phyloP scores from a whole-genome alignment of 1,284 basidiomycete genomes.

The Heterobasidion irregulare region DNA sequence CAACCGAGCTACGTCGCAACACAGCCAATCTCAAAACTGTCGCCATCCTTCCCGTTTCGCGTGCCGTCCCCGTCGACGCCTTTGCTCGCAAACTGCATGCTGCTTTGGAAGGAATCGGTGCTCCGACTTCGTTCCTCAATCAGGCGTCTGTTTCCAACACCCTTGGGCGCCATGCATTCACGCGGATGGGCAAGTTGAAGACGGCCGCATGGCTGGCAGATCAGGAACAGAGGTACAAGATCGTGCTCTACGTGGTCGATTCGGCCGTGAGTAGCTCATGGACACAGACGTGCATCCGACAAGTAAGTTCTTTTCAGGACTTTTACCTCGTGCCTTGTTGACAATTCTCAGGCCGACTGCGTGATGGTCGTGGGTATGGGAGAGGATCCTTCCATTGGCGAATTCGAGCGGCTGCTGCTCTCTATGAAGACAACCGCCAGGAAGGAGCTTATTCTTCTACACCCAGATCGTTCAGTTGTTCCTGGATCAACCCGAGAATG shows the following conservation, averaged over 20 bases:
- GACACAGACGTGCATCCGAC: slow-evolving; percentile 96
- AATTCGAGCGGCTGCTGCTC: slow-evolving; percentile 87
- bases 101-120: slow-evolving; percentile 83
- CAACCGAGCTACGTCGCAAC: slow-evolving; percentile 58
- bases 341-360: slow-evolving; percentile 71
- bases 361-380: slow-evolving; percentile 95
- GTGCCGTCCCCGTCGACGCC: slow-evolving; percentile 78
- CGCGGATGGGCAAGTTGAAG: slow-evolving; percentile 91
- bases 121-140: slow-evolving; percentile 83
- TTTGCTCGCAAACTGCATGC: slow-evolving; percentile 86
- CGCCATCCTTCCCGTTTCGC: slow-evolving; percentile 75
- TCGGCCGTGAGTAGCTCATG: slow-evolving; percentile 88
- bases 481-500: slow-evolving; percentile 94
- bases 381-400: slow-evolving; percentile 83
- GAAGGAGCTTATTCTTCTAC: slow-evolving; percentile 92
- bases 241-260: slow-evolving; percentile 90
- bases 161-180: slow-evolving; percentile 88
- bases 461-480: slow-evolving; percentile 84
- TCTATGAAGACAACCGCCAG: slow-evolving; percentile 96
- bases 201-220: slow-evolving; percentile 91
- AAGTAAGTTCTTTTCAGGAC: slow-evolving; percentile 37
- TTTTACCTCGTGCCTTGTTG: background rate
- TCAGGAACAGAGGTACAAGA: slow-evolving; percentile 87
- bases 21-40: slow-evolving; percentile 94
- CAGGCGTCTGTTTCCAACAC: slow-evolving; percentile 88